Evolutionary conservation across 2,329 filamentous ascomycete genomes (phyloP).

Genomic region (Neurospora sp.): DNA sequence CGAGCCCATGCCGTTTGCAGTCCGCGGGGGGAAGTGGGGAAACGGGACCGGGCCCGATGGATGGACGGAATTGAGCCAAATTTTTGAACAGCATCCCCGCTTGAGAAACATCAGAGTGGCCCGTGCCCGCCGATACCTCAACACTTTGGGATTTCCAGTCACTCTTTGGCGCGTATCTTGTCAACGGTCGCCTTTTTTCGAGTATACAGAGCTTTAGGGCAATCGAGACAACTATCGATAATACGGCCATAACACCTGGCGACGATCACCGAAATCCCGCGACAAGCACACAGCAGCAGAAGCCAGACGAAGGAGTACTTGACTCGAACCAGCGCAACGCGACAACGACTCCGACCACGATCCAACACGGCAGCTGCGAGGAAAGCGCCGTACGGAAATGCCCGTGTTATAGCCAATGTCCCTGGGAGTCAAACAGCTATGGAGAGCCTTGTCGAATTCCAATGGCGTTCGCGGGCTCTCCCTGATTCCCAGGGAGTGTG

Average conservation of each 20-base stretch:
- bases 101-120: background rate
- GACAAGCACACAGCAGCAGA: background rate
- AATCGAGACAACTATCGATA: background rate
- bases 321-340: background rate
- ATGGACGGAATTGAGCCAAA: background rate
- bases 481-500: conserved; percentile 17
- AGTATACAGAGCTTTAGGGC: background rate
- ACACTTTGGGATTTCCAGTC: background rate
- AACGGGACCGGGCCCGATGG: background rate
- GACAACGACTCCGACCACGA: background rate
- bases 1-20: background rate
- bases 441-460: conserved; percentile 30
- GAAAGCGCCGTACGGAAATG: conserved; percentile 20
- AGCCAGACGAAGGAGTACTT: background rate
- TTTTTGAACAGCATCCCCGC: background rate
- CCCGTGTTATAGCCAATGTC: conserved; percentile 33
- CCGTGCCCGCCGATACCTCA: background rate
- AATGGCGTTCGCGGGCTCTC: conserved; percentile 17
- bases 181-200: background rate
- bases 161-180: background rate
- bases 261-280: background rate
- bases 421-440: conserved; percentile 33
- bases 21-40: background rate
- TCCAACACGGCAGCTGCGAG: background rate
- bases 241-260: background rate